Percentiles rank a stretch among this genome's conserved stretches.
Conservation (phyloP, 2,329 filamentous ascomycete species). For the Acrodontium crateriforme region DNA sequence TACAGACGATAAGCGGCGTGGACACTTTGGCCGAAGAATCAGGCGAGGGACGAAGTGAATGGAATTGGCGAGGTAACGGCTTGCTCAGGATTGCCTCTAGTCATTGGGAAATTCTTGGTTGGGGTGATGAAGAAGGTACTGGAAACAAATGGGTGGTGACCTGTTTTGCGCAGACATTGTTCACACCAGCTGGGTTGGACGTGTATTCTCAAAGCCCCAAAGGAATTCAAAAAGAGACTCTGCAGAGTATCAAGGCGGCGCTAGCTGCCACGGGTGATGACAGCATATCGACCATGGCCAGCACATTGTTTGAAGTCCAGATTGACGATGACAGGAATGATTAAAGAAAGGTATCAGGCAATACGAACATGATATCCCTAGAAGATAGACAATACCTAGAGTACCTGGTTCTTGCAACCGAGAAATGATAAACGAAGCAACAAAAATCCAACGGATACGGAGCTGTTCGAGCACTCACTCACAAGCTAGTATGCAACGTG, state of each 20-base stretch:
- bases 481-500: no score
- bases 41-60: constrained; percentile 27
- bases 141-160: constrained; percentile 57
- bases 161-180: constrained; percentile 70
- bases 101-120: constrained; percentile 73
- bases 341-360: constrained; percentile 2
- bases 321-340: constrained; percentile 17
- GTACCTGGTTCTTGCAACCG: neutral
- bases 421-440: neutral
- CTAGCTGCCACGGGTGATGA: constrained; percentile 38
- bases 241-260: constrained; percentile 41
- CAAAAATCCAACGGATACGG: no score
- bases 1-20: constrained; percentile 51
- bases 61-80: constrained; percentile 70
- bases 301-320: constrained; percentile 34
- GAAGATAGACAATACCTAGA: neutral
- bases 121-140: constrained; percentile 41
- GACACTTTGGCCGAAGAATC: constrained; percentile 39
- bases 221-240: constrained; percentile 45
- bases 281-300: constrained; percentile 40
- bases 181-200: constrained; percentile 71
- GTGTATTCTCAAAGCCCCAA: constrained; percentile 53
- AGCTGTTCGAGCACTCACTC: no score
- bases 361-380: neutral
- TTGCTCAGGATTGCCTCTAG: constrained; percentile 57